Evolutionary conservation across 768 basidiomycete genomes (phyloP).

Genomic region (Asterophora lycoperdoides): DNA sequence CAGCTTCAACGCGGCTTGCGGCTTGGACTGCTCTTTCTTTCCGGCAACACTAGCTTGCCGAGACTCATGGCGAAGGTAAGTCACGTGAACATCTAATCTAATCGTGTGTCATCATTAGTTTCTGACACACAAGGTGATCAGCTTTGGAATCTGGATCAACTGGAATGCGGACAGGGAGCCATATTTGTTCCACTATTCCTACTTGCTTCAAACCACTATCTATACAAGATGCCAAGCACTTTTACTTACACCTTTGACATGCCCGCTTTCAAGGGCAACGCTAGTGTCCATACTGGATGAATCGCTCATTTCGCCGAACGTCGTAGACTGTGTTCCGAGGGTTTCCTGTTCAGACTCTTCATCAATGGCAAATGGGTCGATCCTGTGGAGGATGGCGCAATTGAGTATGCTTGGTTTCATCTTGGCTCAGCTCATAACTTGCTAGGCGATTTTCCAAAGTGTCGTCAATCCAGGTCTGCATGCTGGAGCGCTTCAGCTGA

Average conservation of each 20-base stretch:
- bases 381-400: slow-evolving; percentile 41
- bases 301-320: not conserved
- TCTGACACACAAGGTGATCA: too few relatives aligned
- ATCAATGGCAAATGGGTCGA: slow-evolving; percentile 59
- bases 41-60: too few relatives aligned
- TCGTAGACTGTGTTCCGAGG: not conserved
- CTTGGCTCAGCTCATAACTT: not conserved
- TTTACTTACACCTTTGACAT: slow-evolving; percentile 50
- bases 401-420: slow-evolving; percentile 44
- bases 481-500: slow-evolving; percentile 3
- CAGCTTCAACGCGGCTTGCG: too few relatives aligned
- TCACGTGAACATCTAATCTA: too few relatives aligned
- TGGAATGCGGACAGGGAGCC: too few relatives aligned
- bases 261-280: slow-evolving; percentile 52
- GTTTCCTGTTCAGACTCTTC: slow-evolving; percentile 35
- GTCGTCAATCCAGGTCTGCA: slow-evolving; percentile 25
- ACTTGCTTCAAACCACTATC: too few relatives aligned
- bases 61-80: too few relatives aligned
- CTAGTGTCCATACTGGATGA: slow-evolving; percentile 52
- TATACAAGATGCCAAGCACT: slow-evolving; percentile 29
- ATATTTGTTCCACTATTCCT: too few relatives aligned
- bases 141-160: too few relatives aligned
- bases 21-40: too few relatives aligned
- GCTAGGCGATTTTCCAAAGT: not conserved
- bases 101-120: too few relatives aligned